Percentiles rank a stretch among this genome's conserved stretches.
These are phyloP conservation scores for Colletotrichum aenigma DNA, from an alignment of 2,329 filamentous ascomycete genomes.

Conservation along the genomic window DNA sequence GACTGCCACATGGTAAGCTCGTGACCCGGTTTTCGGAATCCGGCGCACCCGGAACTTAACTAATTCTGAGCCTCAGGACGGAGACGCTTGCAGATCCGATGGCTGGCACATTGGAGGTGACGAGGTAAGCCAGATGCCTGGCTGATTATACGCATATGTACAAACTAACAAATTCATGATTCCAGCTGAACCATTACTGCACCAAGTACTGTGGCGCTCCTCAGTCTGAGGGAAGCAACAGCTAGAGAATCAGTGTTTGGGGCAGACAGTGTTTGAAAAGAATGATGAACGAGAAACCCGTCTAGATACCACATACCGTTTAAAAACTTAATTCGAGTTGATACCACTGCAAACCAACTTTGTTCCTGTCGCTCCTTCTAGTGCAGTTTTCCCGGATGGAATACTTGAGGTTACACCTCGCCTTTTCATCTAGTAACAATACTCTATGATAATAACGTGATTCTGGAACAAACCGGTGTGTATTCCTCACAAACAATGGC, in stretches of 20 bases:
- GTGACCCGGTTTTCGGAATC: too few relatives aligned
- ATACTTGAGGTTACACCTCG: too few relatives aligned
- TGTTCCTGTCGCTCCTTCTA: too few relatives aligned
- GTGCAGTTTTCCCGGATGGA: too few relatives aligned
- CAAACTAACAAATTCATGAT: neutral
- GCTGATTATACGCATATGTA: fast-evolving
- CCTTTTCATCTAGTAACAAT: too few relatives aligned
- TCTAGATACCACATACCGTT: neutral
- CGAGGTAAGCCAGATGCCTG: neutral
- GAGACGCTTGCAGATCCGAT: conserved; percentile 2
- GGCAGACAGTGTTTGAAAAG: neutral
- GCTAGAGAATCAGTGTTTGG: neutral
- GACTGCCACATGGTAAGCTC: conserved; percentile 2
- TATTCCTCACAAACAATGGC: too few relatives aligned
- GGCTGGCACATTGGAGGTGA: conserved; percentile 20
- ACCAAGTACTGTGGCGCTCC: conserved; percentile 18
- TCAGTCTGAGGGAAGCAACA: neutral
- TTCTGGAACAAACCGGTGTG: too few relatives aligned
- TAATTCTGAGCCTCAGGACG: neutral
- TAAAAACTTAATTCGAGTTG: neutral
- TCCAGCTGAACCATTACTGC: conserved; percentile 19
- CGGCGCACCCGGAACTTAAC: neutral
- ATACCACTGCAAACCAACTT: too few relatives aligned
- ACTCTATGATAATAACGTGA: too few relatives aligned
- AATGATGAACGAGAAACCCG: neutral